These are phyloP conservation scores for Yamadazyma kitorensis DNA, from an alignment of 805 yeast species.

Conservation along the genomic window DNA sequence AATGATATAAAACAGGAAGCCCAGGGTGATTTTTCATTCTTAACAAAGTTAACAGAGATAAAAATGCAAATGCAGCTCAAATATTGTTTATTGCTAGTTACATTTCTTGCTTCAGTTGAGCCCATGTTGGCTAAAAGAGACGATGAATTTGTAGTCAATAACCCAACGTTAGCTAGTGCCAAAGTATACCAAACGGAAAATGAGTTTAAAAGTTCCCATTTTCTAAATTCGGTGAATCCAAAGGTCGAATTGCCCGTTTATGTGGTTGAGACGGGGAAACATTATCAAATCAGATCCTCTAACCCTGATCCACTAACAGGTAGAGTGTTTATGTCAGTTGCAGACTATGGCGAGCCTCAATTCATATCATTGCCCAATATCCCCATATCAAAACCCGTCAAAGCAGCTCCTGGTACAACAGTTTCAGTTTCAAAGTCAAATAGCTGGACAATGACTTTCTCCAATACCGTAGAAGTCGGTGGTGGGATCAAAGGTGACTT, in stretches of 20 bases:
- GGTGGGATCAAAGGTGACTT: neutral
- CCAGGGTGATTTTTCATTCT: no score
- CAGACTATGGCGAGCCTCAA: conserved; percentile 2
- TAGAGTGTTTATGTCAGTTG: conserved; percentile 2
- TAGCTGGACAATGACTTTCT: conserved; percentile 2
- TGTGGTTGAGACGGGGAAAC: conserved; percentile 2
- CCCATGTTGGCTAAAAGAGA: no score
- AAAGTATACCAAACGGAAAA: conserved; percentile 1
- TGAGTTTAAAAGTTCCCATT: conserved; percentile 2
- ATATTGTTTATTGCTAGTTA: no score
- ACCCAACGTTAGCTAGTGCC: conserved; percentile 6
- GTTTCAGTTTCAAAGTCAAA: conserved; percentile 9
- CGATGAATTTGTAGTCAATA: no score
- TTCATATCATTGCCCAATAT: neutral
- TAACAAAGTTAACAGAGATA: no score
- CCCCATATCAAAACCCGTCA: conserved; percentile 6
- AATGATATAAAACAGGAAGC: no score
- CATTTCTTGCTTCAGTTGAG: no score
- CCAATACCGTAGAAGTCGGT: conserved; percentile 1
- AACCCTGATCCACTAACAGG: conserved; percentile 3
- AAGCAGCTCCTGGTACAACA: conserved; percentile 1
- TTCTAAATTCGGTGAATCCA: conserved; percentile 4
- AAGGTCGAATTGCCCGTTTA: conserved; percentile 4
- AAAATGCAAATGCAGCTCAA: no score
- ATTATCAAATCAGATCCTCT: conserved; percentile 6